Base-by-base conservation (phyloP, 2,329 filamentous ascomycete species). In the Colletotrichum sp. region DNA sequence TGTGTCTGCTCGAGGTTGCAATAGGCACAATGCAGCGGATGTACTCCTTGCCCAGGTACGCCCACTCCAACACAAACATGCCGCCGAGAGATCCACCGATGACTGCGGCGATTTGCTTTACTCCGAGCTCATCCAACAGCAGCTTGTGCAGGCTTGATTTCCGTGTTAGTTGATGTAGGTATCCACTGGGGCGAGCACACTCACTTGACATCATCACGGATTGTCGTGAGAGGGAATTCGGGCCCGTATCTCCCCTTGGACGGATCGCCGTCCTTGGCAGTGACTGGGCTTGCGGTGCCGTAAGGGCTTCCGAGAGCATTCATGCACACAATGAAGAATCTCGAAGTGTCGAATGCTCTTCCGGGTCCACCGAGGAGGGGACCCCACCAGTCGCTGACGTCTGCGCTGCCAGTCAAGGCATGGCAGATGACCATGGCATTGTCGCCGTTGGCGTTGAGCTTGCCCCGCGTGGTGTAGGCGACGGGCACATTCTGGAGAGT, bases 211-310 rank as follows among this genome's bases (percentile, higher is more conserved):
- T 99, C 97, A 83, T 99, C 97, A 79, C 96, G 90, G 78, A 99
- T 95, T 0, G 97, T 99, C 1, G 97, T 98, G 78, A 99, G 87
- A 63, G 97, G 97, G 80, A 99, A 99, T 82, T 99, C 97, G 2
- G 97, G 97, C 0, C 97, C 97, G 82, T 99, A 99, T 79, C 91
- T 91, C 21, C 92, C 96, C 77, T 95, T 92, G 68, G 88, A 88
- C 18, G 90, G 86, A 80, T 98, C 92, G 16, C 96, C 96, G 81
- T 98, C 93, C 84, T 95, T 98, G 79, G 93, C 93, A 3, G 97
- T 99, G 69, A 96, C 95, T 2, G 95, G 95, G 82, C 95, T 96
- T n/a, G 94, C 95, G 74, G 94, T 95, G 34, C 95, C 95, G 81
- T 98, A 98, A 0, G 95, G 95, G 80, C 94, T 96, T 61, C 95